Base-by-base conservation (phyloP, 805 yeast species). In the Tetrapisispora taiwanensis region DNA sequence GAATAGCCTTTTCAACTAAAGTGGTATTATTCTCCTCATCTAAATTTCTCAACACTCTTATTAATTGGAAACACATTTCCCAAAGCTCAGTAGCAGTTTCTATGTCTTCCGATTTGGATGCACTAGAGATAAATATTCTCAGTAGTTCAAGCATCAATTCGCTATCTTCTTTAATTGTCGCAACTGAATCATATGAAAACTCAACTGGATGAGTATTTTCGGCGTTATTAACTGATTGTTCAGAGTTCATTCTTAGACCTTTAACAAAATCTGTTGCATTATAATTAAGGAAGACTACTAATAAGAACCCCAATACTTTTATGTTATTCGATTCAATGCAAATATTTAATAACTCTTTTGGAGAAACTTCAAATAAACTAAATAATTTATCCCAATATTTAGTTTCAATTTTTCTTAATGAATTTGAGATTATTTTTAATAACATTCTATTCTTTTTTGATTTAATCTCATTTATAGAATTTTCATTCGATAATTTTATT, bases 51-150 rank as follows among this genome's bases (percentile, higher is more conserved):
- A 62, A 46, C 8, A 62, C 48, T 28, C 65, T 44, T 24, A 56
- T 52, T 28, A 62, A 44, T 41, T 62, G 67, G 46, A 62, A 60
- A 22, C 65, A 59, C 62, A 62, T 54, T 24, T 60, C 65, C 67
- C 67, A 62, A 3, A 55, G 53, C 12, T 60, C 64, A 4, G 56
- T 53, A 5, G 67, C 65, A 38, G 50, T 51, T 8, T 43, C 46
- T 13, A 46, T 46, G 24, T 54, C 58, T 4, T 50, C 38, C 1
- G 60, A 37, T 20, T 48, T 47, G 2, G 61, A 54, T 3, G 65
- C 67, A 40, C 59, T 55, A 18, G 52, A 48, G 7, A 60, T 63
- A 7, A 62, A 47, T 12, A 60, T 45, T 35, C 55, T 47, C 24
- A 62, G 35, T 13, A 62, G 59, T 44, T 55, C 54, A n/a, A 59